A percentile compares a stretch with the other conserved stretches of the same genome.
Conservation (phyloP, 2,329 filamentous ascomycete genomes). For the Penicillium digitatum region DNA sequence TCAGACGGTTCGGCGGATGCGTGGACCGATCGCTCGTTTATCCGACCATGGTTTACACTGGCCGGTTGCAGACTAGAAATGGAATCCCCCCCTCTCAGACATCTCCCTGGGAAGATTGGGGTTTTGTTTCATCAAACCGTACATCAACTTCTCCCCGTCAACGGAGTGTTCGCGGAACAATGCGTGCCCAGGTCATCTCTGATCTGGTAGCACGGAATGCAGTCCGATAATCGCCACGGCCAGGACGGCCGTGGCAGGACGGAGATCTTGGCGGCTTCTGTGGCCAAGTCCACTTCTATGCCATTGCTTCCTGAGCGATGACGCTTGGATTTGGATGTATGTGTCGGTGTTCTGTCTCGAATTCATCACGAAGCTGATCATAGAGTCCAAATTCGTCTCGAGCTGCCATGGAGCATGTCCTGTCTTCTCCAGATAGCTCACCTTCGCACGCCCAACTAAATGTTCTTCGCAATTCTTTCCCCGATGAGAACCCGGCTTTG, state of each 20-base stretch:
- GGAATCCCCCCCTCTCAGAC: background rate
- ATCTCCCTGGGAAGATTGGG: background rate
- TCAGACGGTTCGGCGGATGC: background rate
- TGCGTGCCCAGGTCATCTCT: slow-evolving; percentile 14
- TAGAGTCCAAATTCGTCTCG: background rate
- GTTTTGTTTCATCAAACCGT: background rate
- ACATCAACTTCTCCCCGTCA: slow-evolving; percentile 6
- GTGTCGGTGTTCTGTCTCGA: slow-evolving; percentile 11
- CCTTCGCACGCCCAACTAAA: slow-evolving; percentile 11
- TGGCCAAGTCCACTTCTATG: slow-evolving; percentile 7
- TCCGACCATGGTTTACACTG: background rate
- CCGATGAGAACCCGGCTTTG: slow-evolving; percentile 3
- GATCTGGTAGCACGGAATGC: slow-evolving; percentile 17
- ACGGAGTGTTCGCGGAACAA: slow-evolving; percentile 2
- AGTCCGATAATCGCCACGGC: slow-evolving; percentile 18
- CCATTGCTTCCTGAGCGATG: slow-evolving; percentile 14
- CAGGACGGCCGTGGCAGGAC: slow-evolving; percentile 12
- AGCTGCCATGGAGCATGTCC: too few species aligned
- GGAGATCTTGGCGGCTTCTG: slow-evolving; percentile 18
- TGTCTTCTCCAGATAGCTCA: background rate
- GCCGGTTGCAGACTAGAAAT: background rate
- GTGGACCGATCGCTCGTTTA: background rate
- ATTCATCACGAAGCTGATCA: slow-evolving; percentile 12
- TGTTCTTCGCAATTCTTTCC: slow-evolving; percentile 6
- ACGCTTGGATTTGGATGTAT: slow-evolving; percentile 13